These are phyloP conservation scores for Amoebophrya sp. DNA, from an alignment of 169 alveolate species.

Conservation along the genomic window DNA sequence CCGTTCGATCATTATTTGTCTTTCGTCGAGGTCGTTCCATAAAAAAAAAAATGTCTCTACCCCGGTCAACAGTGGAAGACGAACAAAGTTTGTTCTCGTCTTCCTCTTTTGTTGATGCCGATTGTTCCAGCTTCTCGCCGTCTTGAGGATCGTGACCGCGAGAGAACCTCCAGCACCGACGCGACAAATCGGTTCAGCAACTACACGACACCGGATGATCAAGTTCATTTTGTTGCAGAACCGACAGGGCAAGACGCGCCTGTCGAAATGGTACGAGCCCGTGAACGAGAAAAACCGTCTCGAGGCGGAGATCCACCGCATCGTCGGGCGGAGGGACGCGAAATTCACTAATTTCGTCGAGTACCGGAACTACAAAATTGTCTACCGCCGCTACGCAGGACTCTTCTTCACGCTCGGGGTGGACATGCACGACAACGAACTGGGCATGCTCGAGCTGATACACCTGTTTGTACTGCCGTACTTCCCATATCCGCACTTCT, in stretches of 20 bases:
- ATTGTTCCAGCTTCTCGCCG: too few species aligned
- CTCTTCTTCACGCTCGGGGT: slow-evolving; percentile 64
- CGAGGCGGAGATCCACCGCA: slow-evolving; percentile 55
- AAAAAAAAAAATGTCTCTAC: too few species aligned
- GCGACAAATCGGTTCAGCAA: too few species aligned
- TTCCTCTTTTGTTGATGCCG: too few species aligned
- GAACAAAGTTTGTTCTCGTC: too few species aligned
- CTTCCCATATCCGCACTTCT: too few species aligned
- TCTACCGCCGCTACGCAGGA: slow-evolving; percentile 74
- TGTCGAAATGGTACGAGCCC: slow-evolving; percentile 67
- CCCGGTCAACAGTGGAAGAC: too few species aligned
- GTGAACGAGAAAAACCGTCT: slow-evolving; percentile 49
- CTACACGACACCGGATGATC: slow-evolving; percentile 41
- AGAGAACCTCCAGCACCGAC: too few species aligned
- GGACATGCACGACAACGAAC: slow-evolving; percentile 67
- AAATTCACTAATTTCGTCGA: slow-evolving; percentile 55
- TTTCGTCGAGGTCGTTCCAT: too few species aligned
- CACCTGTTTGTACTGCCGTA: slow-evolving; percentile 64
- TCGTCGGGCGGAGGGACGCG: slow-evolving; percentile 51
- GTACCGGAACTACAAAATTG: slow-evolving; percentile 55
- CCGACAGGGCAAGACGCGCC: slow-evolving; percentile 67
- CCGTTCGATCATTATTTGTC: too few species aligned
- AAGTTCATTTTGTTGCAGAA: slow-evolving; percentile 54
- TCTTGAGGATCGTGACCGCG: too few species aligned
- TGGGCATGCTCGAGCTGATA: slow-evolving; percentile 50